Evolutionary conservation across 169 alveolate species (phyloP), one percentile per base, ranked within the genome.

Genomic region (Cyclospora cayetanensis): DNA sequence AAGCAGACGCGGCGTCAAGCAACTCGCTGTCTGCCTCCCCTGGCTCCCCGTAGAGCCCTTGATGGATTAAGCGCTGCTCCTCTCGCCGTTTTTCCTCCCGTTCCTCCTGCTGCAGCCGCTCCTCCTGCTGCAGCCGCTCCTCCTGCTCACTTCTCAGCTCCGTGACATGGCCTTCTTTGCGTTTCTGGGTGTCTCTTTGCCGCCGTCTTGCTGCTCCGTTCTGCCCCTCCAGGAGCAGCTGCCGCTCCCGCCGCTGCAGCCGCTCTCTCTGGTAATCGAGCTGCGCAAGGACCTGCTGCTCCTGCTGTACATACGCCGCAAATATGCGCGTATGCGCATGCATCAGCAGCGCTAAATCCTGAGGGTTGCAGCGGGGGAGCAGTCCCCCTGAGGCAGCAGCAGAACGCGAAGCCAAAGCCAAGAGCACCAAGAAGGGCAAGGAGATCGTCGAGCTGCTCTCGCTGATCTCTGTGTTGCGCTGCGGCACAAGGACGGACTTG

Each of bases 231-330:
- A 12, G 83, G 34, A 18, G 83, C 55, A 15, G 83, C 83, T 70
- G 46, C 53, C 27, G 83, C 55, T 70, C 34, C 53, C 18, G 83
- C 83, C 15, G 83, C 53, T 9, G 79, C 79, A 18, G 79, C 41
- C 2, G 3, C 79, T 66, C 35, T 41, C 41, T 7, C 79, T 66
- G 42, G 43, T 34, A 11, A 11, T 66, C 41, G 20, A 66, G 83
- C 83, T 37, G 83, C 50, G 39, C 60, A 50, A 70, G 83, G 60
- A 70, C 83, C 83, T 70, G 83, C 83, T 70, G 83, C 83, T 70
- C 60, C 25, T 34, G 83, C 53, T 35, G 83, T 20, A 39, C 83
- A 35, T 70, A 70, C 83, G 39, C 83, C 83, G 55, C 55, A 70
- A 70, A 70, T 3, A 70, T 70, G 83, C 29, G 83, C 0, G 83